Evolutionary conservation across 306 rosid species (phyloP).

Genomic region (Corylus americana): DNA sequence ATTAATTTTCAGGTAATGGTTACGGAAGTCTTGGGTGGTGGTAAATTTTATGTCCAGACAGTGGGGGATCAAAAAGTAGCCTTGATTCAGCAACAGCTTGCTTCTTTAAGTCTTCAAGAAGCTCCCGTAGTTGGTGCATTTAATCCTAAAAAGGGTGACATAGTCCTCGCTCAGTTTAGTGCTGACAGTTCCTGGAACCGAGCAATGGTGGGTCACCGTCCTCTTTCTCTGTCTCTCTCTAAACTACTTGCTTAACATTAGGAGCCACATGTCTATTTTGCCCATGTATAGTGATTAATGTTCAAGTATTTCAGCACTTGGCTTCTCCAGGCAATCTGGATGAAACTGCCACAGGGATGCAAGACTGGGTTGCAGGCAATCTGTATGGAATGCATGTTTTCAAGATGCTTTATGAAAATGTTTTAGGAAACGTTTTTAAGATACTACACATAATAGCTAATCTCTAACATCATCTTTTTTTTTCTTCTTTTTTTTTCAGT

Average conservation of each 20-base stretch:
- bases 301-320: background rate
- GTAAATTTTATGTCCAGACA: slow-evolving; percentile 84
- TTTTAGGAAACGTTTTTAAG: background rate
- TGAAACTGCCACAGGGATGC: background rate
- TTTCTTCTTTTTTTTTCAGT: background rate
- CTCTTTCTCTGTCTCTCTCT: background rate
- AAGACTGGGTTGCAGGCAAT: background rate
- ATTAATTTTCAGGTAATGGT: slow-evolving; percentile 60
- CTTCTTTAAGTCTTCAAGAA: slow-evolving; percentile 84
- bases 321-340: slow-evolving; percentile 1
- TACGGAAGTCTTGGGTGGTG: slow-evolving; percentile 89
- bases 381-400: background rate
- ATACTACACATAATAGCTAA: background rate
- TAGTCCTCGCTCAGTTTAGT: slow-evolving; percentile 80
- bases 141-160: slow-evolving; percentile 92
- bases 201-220: slow-evolving; percentile 72
- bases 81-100: slow-evolving; percentile 80
- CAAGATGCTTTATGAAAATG: background rate
- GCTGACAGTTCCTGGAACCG: slow-evolving; percentile 90
- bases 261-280: background rate
- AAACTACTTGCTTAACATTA: background rate
- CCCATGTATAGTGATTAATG: background rate
- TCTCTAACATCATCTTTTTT: background rate
- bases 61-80: slow-evolving; percentile 86
- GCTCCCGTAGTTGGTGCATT: slow-evolving; percentile 86